Base-by-base conservation (phyloP, 345 rosid genomes). In the Pistacia integerrima region DNA sequence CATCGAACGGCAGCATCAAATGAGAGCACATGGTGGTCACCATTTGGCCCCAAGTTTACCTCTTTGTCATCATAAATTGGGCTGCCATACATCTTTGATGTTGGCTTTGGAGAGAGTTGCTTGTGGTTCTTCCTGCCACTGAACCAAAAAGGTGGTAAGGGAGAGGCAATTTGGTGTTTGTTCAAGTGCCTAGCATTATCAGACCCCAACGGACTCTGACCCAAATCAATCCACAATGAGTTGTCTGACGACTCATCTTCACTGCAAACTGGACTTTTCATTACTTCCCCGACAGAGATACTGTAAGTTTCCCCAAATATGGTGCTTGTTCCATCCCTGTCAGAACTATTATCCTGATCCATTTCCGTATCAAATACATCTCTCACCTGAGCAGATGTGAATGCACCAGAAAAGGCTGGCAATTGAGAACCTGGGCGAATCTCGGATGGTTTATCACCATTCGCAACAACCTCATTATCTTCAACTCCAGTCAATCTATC, bases 351-450 rank as follows among this genome's bases (percentile, higher is more conserved):
- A 41, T 94, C 98, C 36, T 92, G 92, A 68, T 91, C 93, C 92
- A 92, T 85, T 81, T 97, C 99, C 3, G 97, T 84, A 80, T 89
- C 94, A 70, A 94, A 91, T 33, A 90, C 97, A 85, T 97, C 99
- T 85, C 91, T 89, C 64, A 97, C 98, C 83, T 97, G 98, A 69
- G 92, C 88, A 82, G 96, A 88, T 0, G 99, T 89, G 72, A 67
- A 97, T n/a, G 78, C 98, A 80, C 99, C 99, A 61, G 99, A 97
- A 74, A 97, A 97, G n/a, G 97, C 99, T 7, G 99, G 98, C 85
- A 94, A 73, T 57, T 92, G 97, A 63, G 84, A 76, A 5, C 85
- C 91, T 0, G 92, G 79, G 28, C 86, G 91, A 75, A 78, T 76
- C 80, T 92, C 98, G 55, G 90, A 48, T 44, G 85, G 67, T 73